A percentile compares a stretch with the other conserved stretches of the same genome.
phyloP scores from a whole-genome alignment of 225 moss, liverwort and hornwort species.

The Pleurozium schreberi region DNA sequence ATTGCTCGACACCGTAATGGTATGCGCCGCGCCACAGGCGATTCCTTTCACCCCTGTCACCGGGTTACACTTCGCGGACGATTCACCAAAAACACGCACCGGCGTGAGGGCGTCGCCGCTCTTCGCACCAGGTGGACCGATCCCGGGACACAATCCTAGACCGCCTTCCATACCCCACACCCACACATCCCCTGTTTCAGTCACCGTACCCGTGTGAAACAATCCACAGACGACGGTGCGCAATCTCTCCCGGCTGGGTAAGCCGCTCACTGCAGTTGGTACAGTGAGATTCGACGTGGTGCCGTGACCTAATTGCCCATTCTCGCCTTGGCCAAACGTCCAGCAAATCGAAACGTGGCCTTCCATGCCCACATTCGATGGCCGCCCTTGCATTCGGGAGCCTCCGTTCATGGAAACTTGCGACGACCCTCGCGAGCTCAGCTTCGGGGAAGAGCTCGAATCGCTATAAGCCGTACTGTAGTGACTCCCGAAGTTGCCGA shows the following conservation, averaged over 20 bases:
- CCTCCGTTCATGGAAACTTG: slow-evolving; percentile 16
- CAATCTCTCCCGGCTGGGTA: slow-evolving; percentile 38
- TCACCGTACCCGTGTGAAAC: slow-evolving; percentile 37
- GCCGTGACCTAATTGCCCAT: slow-evolving; percentile 55
- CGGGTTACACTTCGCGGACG: slow-evolving; percentile 31
- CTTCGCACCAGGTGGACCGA: slow-evolving; percentile 40
- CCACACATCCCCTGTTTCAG: slow-evolving; percentile 52
- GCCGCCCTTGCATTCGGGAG: slow-evolving; percentile 24
- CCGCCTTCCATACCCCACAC: slow-evolving; percentile 72
- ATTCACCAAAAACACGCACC: slow-evolving; percentile 49
- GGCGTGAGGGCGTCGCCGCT: slow-evolving; percentile 45
- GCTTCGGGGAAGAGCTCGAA: slow-evolving; percentile 28
- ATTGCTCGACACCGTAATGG: slow-evolving; percentile 31
- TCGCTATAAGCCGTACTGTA: slow-evolving; percentile 21
- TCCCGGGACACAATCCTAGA: slow-evolving; percentile 44
- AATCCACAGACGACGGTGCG: slow-evolving; percentile 42
- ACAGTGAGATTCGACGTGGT: slow-evolving; percentile 1
- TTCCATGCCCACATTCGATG: slow-evolving; percentile 14
- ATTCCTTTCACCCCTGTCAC: slow-evolving; percentile 39
- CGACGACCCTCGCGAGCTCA: slow-evolving; percentile 30
- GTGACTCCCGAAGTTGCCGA: slow-evolving; percentile 8
- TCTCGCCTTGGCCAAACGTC: slow-evolving; percentile 61
- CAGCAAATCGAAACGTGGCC: slow-evolving; percentile 36
- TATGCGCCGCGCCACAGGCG: slow-evolving; percentile 52
- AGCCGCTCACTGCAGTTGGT: slow-evolving; percentile 30